Evolutionary conservation across 805 yeast genomes (phyloP), one percentile per base, ranked within the genome.

Genomic region (Starmerella powellii): DNA sequence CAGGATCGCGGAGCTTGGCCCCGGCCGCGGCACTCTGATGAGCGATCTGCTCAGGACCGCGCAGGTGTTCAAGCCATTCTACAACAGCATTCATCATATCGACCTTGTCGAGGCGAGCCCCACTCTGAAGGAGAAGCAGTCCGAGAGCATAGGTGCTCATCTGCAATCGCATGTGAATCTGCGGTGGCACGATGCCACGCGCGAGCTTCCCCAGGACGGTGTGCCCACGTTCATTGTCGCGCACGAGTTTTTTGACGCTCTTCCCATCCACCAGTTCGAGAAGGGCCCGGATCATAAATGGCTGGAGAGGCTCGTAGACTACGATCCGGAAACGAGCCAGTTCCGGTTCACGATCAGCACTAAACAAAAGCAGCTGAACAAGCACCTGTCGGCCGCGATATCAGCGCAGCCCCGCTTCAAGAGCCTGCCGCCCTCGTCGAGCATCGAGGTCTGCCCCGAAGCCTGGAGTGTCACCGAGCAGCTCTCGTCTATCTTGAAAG

Each of bases 171-270:
- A 62, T n/a, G 15, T 35, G 8, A 5, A 40, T 8, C 34, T 83
- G 2, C 39, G 47, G 21, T 65, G 70, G 70, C 47, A 42, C 31
- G 62, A 53, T 26, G 40, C 50, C 20, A 42, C 60, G 16, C 49
- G 52, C 31, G 55, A 58, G 34, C 41, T 65, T n/a, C 63, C 67
- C 10, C 35, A 44, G 3, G 60, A 53, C 38, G 55, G 55, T 5
- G 34, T 52, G 19, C 66, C 82, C 33, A 79, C 80, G 45, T 83
- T 73, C 56, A 66, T 81, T 4, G 57, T 84, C 41, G 91, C 93
- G 0, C 94, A 84, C 56, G 94, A 84, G 58, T 84, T 84, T 54
- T 84, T 79, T 56, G 94, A 84, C 60, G 94, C 94, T 0, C 63
- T 84, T 42, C 94, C 94, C 0, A 76, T 84, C 19, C 76, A 78